Conservation (phyloP, 208 protist genomes). For the Leishmania martiniquensis region DNA sequence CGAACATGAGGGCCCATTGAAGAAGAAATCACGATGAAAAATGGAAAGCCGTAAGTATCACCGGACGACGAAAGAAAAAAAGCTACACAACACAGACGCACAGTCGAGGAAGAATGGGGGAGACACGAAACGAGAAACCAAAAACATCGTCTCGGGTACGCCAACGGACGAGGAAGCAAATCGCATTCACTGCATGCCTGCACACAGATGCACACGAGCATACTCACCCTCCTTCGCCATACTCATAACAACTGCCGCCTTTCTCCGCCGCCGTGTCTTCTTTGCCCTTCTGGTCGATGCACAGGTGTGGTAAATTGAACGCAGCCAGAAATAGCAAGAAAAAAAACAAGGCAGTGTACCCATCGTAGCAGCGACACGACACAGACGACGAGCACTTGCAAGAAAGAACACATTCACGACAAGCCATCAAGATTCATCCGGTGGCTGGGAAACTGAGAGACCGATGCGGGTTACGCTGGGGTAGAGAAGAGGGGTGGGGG, state of each 20-base stretch:
- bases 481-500: too few relatives aligned
- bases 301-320: background rate
- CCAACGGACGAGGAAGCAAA: background rate
- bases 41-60: background rate
- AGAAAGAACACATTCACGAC: background rate
- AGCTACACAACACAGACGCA: too few relatives aligned
- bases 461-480: too few relatives aligned
- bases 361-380: too few relatives aligned
- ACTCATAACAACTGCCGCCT: background rate
- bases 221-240: background rate
- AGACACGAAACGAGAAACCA: background rate
- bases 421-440: too few relatives aligned
- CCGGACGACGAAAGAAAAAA: background rate
- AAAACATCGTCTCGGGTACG: background rate
- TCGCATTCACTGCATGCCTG: background rate
- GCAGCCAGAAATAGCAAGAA: too few relatives aligned
- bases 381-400: too few relatives aligned
- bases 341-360: background rate
- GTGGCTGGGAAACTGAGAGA: too few relatives aligned
- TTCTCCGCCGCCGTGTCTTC: too few relatives aligned
- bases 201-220: background rate
- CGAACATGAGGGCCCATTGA: background rate
- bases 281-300: background rate
- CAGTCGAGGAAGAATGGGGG: too few relatives aligned
- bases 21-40: background rate